Evolutionary conservation across 2,329 filamentous ascomycete genomes (phyloP).

Genomic region (Clonostachys byssicola): DNA sequence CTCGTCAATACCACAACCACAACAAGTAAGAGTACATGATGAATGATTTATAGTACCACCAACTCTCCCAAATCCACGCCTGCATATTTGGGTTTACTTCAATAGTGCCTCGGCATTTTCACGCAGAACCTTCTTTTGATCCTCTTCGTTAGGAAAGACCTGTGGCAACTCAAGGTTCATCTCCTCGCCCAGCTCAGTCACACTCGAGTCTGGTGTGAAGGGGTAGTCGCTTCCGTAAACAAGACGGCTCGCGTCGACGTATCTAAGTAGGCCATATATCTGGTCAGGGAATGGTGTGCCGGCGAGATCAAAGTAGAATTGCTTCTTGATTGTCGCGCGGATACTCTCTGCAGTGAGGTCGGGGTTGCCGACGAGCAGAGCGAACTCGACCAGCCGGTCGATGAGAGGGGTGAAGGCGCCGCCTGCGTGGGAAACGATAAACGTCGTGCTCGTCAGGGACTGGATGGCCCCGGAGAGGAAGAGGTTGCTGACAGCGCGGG

Average conservation of each 20-base stretch:
- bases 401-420: slow-evolving; percentile 14
- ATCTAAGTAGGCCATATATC: background rate
- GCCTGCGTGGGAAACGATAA: slow-evolving; percentile 17
- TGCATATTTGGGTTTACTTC: too few relatives aligned
- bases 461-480: slow-evolving; percentile 6
- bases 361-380: background rate
- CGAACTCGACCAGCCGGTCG: slow-evolving; percentile 5
- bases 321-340: slow-evolving; percentile 4
- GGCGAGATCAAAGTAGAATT: slow-evolving; percentile 16
- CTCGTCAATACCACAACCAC: too few relatives aligned
- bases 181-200: background rate
- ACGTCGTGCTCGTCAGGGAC: slow-evolving; percentile 11
- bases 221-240: slow-evolving; percentile 13
- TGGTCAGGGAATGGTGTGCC: slow-evolving; percentile 10
- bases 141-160: background rate
- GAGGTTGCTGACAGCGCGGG: slow-evolving; percentile 8
- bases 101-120: background rate
- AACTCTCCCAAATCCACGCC: too few relatives aligned
- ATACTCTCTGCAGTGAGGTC: slow-evolving; percentile 22
- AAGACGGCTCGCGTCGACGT: slow-evolving; percentile 7
- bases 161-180: background rate
- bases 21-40: too few relatives aligned
- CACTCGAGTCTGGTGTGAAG: slow-evolving; percentile 8
- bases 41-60: too few relatives aligned
- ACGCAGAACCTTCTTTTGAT: background rate